Conservation (phyloP, 139 green algal genomes). For the Tetraselmis chui region DNA sequence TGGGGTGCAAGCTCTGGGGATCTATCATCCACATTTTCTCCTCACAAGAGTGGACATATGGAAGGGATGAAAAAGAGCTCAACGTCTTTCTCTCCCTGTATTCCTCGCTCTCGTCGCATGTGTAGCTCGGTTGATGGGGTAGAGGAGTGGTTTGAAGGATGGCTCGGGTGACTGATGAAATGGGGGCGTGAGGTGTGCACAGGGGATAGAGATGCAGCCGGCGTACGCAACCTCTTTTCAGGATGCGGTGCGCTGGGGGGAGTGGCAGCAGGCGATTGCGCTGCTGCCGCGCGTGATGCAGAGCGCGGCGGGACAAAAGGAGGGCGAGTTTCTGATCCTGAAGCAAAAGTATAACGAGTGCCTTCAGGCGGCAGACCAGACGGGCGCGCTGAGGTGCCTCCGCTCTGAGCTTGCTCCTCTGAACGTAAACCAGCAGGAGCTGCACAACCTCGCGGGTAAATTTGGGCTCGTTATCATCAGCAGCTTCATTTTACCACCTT, state of each 20-base stretch:
- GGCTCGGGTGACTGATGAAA: too few relatives aligned
- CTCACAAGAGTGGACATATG: too few relatives aligned
- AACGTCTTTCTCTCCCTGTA: too few relatives aligned
- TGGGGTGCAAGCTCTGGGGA: too few relatives aligned
- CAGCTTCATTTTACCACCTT: too few relatives aligned
- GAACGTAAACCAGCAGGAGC: conserved; percentile 30
- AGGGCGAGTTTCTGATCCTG: conserved; percentile 46
- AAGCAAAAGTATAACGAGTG: conserved; percentile 61
- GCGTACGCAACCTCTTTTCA: conserved; percentile 43
- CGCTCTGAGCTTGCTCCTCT: conserved; percentile 38
- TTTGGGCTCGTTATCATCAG: too few relatives aligned
- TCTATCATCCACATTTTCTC: too few relatives aligned
- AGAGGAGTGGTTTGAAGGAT: too few relatives aligned
- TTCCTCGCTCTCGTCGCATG: too few relatives aligned
- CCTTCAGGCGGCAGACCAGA: conserved; percentile 31
- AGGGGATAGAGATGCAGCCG: conserved; percentile 64
- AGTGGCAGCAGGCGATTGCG: conserved; percentile 44
- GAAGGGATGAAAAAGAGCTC: too few relatives aligned
- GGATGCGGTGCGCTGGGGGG: conserved; percentile 39
- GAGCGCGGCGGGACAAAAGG: conserved; percentile 6
- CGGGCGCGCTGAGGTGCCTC: conserved; percentile 28
- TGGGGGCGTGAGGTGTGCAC: too few relatives aligned
- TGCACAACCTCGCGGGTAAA: conserved; percentile 47
- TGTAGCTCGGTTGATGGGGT: too few relatives aligned
- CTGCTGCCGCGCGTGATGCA: conserved; percentile 43